phyloP scores from a whole-genome alignment of 1,284 basidiomycete species.

The Cutaneotrichosporon dermatis region DNA sequence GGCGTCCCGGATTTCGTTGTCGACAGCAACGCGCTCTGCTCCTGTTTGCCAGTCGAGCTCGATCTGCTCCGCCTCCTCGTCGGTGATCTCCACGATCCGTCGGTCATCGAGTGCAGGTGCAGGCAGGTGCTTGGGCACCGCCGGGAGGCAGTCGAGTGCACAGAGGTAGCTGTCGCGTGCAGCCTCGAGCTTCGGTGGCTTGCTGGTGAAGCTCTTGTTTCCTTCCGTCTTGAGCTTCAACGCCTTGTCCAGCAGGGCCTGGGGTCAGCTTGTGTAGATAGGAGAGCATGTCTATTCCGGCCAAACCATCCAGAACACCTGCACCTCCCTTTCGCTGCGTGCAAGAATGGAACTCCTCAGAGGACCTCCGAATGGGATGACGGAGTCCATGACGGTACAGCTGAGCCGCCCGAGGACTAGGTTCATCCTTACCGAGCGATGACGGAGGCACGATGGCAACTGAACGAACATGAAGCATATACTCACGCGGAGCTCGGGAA shows the following conservation, averaged over 20 bases:
- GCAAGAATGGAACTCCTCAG: too few species aligned
- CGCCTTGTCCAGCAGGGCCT: constrained; percentile 31
- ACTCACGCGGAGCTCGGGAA: constrained; percentile 4
- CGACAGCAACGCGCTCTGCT: constrained; percentile 22
- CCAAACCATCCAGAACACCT: too few species aligned
- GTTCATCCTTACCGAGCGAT: too few species aligned
- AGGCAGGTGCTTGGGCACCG: constrained; percentile 12
- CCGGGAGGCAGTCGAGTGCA: constrained; percentile 32
- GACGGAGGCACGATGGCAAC: too few species aligned
- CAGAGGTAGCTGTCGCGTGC: constrained; percentile 32
- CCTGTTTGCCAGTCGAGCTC: constrained; percentile 16
- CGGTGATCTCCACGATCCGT: constrained; percentile 27
- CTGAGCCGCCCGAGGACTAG: neutral
- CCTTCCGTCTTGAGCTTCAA: constrained; percentile 31
- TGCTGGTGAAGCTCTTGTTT: constrained; percentile 35
- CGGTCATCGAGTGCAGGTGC: neutral
- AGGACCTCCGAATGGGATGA: too few species aligned
- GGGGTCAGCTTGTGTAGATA: neutral
- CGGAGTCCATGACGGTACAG: too few species aligned
- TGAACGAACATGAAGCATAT: neutral
- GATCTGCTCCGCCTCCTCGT: constrained; percentile 40
- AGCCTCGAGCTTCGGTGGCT: constrained; percentile 23
- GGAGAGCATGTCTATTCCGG: too few species aligned
- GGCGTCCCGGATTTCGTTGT: constrained; percentile 32
- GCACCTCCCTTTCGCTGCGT: too few species aligned